Conservation (phyloP, 1,284 basidiomycete genomes). For the Psilocybe mexicana region DNA sequence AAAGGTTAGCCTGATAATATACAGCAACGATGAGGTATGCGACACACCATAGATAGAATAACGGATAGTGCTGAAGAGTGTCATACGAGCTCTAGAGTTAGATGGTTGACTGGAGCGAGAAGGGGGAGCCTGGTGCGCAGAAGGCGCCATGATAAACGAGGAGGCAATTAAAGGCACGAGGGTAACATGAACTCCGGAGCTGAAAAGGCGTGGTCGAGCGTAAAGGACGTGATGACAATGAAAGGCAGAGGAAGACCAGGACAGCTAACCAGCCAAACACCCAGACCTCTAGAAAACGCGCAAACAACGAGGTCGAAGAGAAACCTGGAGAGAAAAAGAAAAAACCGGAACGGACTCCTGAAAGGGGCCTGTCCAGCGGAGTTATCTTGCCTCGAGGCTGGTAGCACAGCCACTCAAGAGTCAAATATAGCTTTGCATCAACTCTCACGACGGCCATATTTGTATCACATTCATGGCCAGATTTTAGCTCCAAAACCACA, state of each 20-base stretch:
- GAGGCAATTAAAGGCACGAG: slow-evolving; percentile 43
- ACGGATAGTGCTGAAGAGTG: slow-evolving; percentile 65
- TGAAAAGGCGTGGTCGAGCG: slow-evolving; percentile 7
- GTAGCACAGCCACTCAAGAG: slow-evolving; percentile 31
- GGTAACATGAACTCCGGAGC: slow-evolving; percentile 28
- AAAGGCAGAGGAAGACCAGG: slow-evolving; percentile 2
- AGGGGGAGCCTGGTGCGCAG: slow-evolving; percentile 27
- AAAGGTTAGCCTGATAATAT: slow-evolving; percentile 10
- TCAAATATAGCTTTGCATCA: slow-evolving; percentile 11
- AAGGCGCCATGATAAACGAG: slow-evolving; percentile 42
- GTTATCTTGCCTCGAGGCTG: slow-evolving; percentile 31
- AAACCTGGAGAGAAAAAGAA: slow-evolving; percentile 15
- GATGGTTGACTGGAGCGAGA: slow-evolving; percentile 26
- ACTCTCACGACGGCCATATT: slow-evolving; percentile 17
- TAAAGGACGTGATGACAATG: slow-evolving; percentile 10
- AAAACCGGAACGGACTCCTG: slow-evolving; percentile 16
- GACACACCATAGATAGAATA: slow-evolving; percentile 59
- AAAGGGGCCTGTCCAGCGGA: slow-evolving; percentile 17
- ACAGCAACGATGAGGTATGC: neutral
- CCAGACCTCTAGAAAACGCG: slow-evolving; percentile 20
- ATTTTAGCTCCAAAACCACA: slow-evolving; percentile 14
- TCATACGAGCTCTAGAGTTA: slow-evolving; percentile 40
- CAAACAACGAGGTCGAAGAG: slow-evolving; percentile 23
- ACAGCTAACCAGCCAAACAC: slow-evolving; percentile 7
- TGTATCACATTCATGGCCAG: neutral